A percentile compares a stretch with the other conserved stretches of the same genome.
phyloP scores from a whole-genome alignment of 2,329 filamentous ascomycete genomes.

The Curvularia sp. region DNA sequence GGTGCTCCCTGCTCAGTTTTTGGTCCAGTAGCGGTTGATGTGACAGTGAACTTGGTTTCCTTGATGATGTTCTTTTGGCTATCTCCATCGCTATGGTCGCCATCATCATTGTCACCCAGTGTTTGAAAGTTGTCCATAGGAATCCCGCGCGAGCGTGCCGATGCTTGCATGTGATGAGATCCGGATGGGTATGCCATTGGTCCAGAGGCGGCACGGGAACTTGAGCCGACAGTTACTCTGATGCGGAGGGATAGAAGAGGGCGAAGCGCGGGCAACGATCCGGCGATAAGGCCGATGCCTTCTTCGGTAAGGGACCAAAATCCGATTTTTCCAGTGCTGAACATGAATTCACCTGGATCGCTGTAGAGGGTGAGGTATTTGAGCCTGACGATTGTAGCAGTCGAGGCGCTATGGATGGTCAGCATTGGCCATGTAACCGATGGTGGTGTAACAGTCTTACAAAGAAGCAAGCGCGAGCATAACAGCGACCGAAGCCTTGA shows the following conservation, averaged over 20 bases:
- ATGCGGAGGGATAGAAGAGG: slow-evolving; percentile 47
- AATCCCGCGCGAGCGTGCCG: slow-evolving; percentile 17
- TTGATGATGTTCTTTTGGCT: slow-evolving; percentile 53
- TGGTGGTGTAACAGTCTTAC: slow-evolving; percentile 34
- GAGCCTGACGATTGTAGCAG: slow-evolving; percentile 51
- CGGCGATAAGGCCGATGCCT: slow-evolving; percentile 57
- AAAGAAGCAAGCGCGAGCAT: slow-evolving; percentile 53
- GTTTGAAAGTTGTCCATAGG: slow-evolving; percentile 29
- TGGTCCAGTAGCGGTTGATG: slow-evolving; percentile 9
- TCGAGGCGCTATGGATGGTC: slow-evolving; percentile 41
- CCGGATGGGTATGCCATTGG: slow-evolving; percentile 19
- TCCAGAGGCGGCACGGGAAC: slow-evolving; percentile 32
- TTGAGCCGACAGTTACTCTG: slow-evolving; percentile 20
- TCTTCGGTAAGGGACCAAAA: slow-evolving; percentile 57
- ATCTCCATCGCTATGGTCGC: slow-evolving; percentile 32
- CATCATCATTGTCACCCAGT: slow-evolving; percentile 20
- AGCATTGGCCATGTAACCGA: not conserved
- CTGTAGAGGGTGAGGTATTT: slow-evolving; percentile 53
- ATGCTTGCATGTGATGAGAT: slow-evolving; percentile 6
- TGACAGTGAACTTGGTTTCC: slow-evolving; percentile 39
- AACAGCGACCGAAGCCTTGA: slow-evolving; percentile 51
- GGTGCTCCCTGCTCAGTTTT: not conserved
- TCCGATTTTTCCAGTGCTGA: slow-evolving; percentile 51
- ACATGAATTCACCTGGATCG: slow-evolving; percentile 53
- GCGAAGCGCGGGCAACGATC: slow-evolving; percentile 54